Conservation (phyloP, 805 yeast species). For the Wickerhamiella azyma region DNA sequence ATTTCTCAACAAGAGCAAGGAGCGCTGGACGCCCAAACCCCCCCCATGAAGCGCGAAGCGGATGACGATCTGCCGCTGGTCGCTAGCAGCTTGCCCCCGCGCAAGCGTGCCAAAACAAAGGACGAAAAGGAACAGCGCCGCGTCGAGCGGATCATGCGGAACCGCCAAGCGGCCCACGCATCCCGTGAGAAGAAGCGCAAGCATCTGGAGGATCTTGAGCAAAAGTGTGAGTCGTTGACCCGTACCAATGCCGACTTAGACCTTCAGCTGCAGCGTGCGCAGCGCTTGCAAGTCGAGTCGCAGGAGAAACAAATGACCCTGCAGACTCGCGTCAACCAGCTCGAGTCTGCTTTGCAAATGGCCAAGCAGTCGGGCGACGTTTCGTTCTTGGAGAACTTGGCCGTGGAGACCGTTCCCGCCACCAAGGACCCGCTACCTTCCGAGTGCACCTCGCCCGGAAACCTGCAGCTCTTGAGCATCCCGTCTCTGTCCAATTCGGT, state of each 20-base stretch:
- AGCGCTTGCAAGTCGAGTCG: constrained; percentile 12
- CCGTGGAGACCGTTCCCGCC: not conserved
- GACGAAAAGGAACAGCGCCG: constrained; percentile 97
- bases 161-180: constrained; percentile 95
- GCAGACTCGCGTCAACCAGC: constrained; percentile 15
- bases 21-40: not conserved
- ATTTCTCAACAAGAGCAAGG: too few relatives aligned
- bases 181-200: constrained; percentile 91
- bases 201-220: constrained; percentile 76
- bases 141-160: constrained; percentile 80
- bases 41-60: constrained; percentile 21
- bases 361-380: constrained; percentile 18
- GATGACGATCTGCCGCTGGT: constrained; percentile 25
- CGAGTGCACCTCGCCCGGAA: constrained; percentile 11
- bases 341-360: constrained; percentile 15
- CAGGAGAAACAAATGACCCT: constrained; percentile 9
- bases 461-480: constrained; percentile 6
- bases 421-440: not conserved
- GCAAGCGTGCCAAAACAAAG: constrained; percentile 90
- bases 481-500: constrained; percentile 11
- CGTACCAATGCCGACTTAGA: constrained; percentile 20
- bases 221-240: constrained; percentile 27
- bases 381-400: constrained; percentile 10
- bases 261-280: constrained; percentile 12
- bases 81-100: constrained; percentile 59